Evolutionary conservation across 768 basidiomycete species (phyloP).

Genomic region (Trametes meyenii): DNA sequence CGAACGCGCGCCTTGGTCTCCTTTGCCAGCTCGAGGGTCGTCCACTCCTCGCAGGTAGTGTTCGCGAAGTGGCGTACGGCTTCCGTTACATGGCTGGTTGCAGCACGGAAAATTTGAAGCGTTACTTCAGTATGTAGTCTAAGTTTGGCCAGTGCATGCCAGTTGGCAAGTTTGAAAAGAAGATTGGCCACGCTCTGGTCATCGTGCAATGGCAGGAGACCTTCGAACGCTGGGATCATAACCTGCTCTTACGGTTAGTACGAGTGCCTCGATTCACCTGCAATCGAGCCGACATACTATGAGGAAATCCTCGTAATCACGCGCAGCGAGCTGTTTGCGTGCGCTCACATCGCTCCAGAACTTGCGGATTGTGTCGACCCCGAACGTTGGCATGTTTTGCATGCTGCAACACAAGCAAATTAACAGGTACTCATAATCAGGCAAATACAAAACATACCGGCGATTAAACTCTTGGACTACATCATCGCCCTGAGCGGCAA

Average conservation of each 20-base stretch:
- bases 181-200: conserved; percentile 34
- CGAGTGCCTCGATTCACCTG: not conserved
- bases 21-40: not conserved
- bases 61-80: not conserved
- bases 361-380: conserved; percentile 27
- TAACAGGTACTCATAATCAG: not conserved
- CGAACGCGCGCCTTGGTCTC: conserved; percentile 7
- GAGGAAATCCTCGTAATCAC: conserved; percentile 35
- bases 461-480: conserved; percentile 14
- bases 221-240: conserved; percentile 42
- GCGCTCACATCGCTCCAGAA: conserved; percentile 30
- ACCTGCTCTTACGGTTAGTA: not conserved
- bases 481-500: conserved; percentile 2
- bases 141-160: conserved; percentile 46
- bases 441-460: conserved; percentile 1
- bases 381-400: conserved; percentile 27
- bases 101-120: conserved; percentile 26
- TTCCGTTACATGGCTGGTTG: not conserved
- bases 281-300: conserved; percentile 29
- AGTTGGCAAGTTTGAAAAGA: conserved; percentile 37
- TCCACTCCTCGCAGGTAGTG: not conserved
- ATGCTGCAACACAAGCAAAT: not conserved
- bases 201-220: conserved; percentile 27
- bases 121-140: conserved; percentile 42
- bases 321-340: conserved; percentile 33